Evolutionary conservation across 345 rosid genomes (phyloP), one percentile per base, ranked within the genome.

Genomic region (Dipteronia dyeriana): DNA sequence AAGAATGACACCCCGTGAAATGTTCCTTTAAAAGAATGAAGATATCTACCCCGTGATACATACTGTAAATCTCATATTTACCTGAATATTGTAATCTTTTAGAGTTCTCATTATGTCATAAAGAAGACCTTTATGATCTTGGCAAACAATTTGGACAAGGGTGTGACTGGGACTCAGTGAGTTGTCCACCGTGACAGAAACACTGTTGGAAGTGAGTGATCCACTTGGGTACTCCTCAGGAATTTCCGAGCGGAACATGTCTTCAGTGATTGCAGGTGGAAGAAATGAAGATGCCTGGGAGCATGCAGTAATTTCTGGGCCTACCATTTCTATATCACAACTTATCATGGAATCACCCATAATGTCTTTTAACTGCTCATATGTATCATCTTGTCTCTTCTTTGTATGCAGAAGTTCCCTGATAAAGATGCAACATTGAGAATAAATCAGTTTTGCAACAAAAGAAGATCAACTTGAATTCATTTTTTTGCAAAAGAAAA

Each of bases 41-140:
- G 49, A 20, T 13, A 60, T 20, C 29, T 7, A 43, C 38, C 38
- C 49, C 54, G 12, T 62, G 20, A 22, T 3, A 13, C 38, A 29
- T 25, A 69, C 51, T 9, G 34, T 19, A 26, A 76, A 45, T 38
- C 47, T 62, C 19, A 62, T 12, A 72, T 19, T n/a, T 84, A 95
- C 99, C 99, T 95, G 92, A 75, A 94, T 90, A 80, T 91, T 93
- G 80, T 87, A 96, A 81, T 96, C 99, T 83, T 96, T 96, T 73
- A 96, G 86, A 60, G 97, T 96, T 80, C 99, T 88, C 98, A 92
- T 91, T 74, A 94, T 87, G 84, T 96, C 99, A 23, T 90, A 94
- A 14, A 96, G 90, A 80, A 96, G 95, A 38, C 97, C 98, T 83
- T 96, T 96, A 82, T 89, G 99, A 75, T 92, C 95, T 84, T 82